A percentile compares a stretch with the other conserved stretches of the same genome.
These are phyloP conservation scores for Harringtonia aguacate DNA, from an alignment of 2,329 filamentous ascomycete species.

Conservation along the genomic window DNA sequence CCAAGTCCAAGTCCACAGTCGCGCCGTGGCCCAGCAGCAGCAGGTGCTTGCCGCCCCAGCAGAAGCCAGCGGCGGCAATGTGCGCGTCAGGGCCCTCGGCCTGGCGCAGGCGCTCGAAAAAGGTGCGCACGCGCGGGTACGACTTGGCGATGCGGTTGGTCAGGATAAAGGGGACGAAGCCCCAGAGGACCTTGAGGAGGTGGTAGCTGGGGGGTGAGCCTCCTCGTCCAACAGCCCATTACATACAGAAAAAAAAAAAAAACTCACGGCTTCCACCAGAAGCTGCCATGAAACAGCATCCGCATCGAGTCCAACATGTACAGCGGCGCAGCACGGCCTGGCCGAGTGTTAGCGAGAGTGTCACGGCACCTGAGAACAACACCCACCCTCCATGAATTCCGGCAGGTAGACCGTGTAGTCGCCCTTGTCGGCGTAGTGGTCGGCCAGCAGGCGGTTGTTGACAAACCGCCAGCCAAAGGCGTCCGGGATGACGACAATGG, in stretches of 20 bases:
- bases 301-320: conserved; percentile 20
- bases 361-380: background rate
- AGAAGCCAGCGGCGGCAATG: conserved; percentile 48
- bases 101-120: conserved; percentile 25
- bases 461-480: conserved; percentile 43
- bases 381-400: conserved; percentile 38
- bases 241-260: background rate
- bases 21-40: conserved; percentile 31
- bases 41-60: conserved; percentile 50
- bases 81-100: conserved; percentile 18
- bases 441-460: conserved; percentile 41
- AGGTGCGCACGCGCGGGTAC: conserved; percentile 23
- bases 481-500: conserved; percentile 44
- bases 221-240: background rate
- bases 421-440: conserved; percentile 40
- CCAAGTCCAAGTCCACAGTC: conserved; percentile 2
- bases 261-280: conserved; percentile 20
- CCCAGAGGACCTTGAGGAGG: conserved; percentile 14
- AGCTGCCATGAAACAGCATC: conserved; percentile 13
- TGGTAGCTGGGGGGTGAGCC: conserved; percentile 14
- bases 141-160: conserved; percentile 20
- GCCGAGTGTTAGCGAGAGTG: too few species aligned
- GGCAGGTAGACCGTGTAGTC: conserved; percentile 41
- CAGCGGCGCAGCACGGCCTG: conserved; percentile 20
- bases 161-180: conserved; percentile 21